Conservation (phyloP, 345 rosid genomes). For the Eucalyptus virginea region DNA sequence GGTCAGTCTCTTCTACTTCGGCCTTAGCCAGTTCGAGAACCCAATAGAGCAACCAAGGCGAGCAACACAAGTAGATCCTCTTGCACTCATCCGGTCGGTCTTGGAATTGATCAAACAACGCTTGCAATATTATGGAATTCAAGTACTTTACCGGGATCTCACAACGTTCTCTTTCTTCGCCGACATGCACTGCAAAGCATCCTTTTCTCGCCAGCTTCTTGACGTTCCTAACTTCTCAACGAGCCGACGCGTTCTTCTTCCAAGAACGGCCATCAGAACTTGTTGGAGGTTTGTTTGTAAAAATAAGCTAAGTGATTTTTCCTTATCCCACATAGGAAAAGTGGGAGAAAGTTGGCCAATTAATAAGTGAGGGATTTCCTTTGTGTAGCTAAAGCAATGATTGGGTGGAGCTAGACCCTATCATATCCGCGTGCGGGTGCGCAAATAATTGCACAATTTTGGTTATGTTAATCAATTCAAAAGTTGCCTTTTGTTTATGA, state of each 20-base stretch:
- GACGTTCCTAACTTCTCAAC: neutral
- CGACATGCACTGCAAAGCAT: neutral
- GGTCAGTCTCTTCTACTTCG: neutral
- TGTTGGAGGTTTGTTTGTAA: too few relatives aligned
- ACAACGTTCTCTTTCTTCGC: neutral
- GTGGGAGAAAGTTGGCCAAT: too few relatives aligned
- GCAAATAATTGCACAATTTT: too few relatives aligned
- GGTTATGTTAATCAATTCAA: too few relatives aligned
- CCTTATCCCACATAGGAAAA: too few relatives aligned
- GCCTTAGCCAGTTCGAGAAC: neutral
- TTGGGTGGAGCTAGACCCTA: too few relatives aligned
- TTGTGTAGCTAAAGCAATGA: too few relatives aligned
- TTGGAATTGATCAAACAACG: neutral
- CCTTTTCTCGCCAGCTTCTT: neutral
- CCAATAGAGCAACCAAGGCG: neutral
- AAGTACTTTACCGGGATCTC: neutral
- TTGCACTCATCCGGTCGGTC: neutral
- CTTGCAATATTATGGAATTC: neutral
- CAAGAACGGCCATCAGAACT: neutral
- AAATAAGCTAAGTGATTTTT: too few relatives aligned
- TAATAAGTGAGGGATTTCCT: too few relatives aligned
- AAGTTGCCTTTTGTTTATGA: too few relatives aligned
- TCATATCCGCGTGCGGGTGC: too few relatives aligned
- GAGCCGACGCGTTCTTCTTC: fast-evolving
- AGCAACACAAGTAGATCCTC: neutral